Base-by-base conservation (phyloP, 2,329 filamentous ascomycete species). In the Periglandula ipomoeae region DNA sequence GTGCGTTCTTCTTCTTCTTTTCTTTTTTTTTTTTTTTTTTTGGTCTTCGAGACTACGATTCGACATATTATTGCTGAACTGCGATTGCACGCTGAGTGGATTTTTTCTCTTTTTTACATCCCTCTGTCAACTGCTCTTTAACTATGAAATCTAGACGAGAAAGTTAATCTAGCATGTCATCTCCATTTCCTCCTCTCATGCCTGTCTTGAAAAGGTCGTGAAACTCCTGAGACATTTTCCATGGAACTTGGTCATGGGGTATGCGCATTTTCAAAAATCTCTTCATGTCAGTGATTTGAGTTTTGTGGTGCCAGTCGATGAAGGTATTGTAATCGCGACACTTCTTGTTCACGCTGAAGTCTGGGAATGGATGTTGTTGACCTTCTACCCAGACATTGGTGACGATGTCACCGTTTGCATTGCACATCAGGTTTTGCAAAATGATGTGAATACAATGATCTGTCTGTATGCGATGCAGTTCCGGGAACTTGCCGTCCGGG, bases 391-490 rank as follows among this genome's bases (percentile, higher is more conserved):
- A 58, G 24, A 48, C 44, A 22, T 52, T 48, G 2, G 54, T 54
- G 6, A 53, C 40, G 2, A 56, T 17, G 26, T 52, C 55, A 9
- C 46, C 23, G 45, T 47, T 53, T 4, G 52, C 53, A 17, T 41
- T 44, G 49, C 58, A 58, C 48, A 56, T 50, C 20, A 59, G 34
- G 17, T 50, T 48, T 27, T 58, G 49, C 26, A 56, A 44, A 3
- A 58, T 27, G 9, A 51, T 45, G 27, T 55, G 30, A n/a, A 52
- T 45, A 48, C 55, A 56, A 41, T 58, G 55, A 22, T 44, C 44
- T 1, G 50, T 23, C 30, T 58, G 54, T 7, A 47, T 23, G 38
- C 46, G 27, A 50, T 40, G 30, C 42, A 44, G 40, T 52, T 52
- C 56, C 53, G 56, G 4, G 56, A 42, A 44, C 23, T 42, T 34